These are phyloP conservation scores for Curvularia verruculosa DNA, from an alignment of 2,329 filamentous ascomycete species.

Conservation along the genomic window DNA sequence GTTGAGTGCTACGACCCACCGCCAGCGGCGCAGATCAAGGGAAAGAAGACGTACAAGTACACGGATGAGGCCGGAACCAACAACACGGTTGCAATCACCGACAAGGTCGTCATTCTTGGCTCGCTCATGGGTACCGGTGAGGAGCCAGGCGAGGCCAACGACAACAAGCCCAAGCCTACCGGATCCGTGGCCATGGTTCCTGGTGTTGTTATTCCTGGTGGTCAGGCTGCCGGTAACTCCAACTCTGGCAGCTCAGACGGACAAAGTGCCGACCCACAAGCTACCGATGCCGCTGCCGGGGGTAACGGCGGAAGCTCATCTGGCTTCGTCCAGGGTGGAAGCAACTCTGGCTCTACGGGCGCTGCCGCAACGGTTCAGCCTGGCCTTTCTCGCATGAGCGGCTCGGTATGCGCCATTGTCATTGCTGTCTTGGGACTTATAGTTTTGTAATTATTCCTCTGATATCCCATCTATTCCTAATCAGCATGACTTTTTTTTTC, in stretches of 20 bases:
- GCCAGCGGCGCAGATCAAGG: slow-evolving; percentile 65
- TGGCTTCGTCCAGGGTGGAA: slow-evolving; percentile 2
- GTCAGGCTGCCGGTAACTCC: slow-evolving; percentile 45
- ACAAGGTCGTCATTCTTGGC: slow-evolving; percentile 76
- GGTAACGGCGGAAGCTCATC: background rate
- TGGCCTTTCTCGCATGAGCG: background rate
- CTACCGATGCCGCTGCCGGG: slow-evolving; percentile 5
- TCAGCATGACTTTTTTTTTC: background rate
- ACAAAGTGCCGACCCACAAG: slow-evolving; percentile 1
- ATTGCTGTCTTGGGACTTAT: slow-evolving; percentile 2
- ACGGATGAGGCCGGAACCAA: slow-evolving; percentile 70
- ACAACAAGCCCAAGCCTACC: slow-evolving; percentile 34
- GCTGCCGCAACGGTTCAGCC: background rate
- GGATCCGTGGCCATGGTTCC: slow-evolving; percentile 58
- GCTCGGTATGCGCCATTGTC: slow-evolving; percentile 1
- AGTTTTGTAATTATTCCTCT: background rate
- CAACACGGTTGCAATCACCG: slow-evolving; percentile 73
- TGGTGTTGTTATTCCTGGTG: slow-evolving; percentile 61
- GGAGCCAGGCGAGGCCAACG: slow-evolving; percentile 62
- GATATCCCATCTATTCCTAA: background rate
- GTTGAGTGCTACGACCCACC: slow-evolving; percentile 89
- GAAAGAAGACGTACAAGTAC: slow-evolving; percentile 75
- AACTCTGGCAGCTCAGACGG: background rate
- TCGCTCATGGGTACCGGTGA: slow-evolving; percentile 82
- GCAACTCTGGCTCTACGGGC: background rate